A percentile compares a stretch with the other conserved stretches of the same genome.
Conservation (phyloP, 257 asterid species). For the Fraxinus cuspidata region DNA sequence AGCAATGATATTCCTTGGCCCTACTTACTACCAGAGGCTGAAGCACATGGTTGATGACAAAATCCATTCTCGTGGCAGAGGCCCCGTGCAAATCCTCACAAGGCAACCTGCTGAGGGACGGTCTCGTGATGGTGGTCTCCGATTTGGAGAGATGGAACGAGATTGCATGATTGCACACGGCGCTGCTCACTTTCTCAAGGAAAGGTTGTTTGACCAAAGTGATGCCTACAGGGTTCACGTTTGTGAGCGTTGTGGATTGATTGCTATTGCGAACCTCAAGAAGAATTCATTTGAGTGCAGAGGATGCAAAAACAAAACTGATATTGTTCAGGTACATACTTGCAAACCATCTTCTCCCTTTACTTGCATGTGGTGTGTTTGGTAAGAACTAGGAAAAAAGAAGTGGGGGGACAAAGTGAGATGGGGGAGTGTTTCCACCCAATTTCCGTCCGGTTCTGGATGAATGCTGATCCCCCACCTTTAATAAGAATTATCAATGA, state of each 20-base stretch:
- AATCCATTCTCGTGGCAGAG: constrained; percentile 97
- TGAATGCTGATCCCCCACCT: background rate
- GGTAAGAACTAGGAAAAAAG: background rate
- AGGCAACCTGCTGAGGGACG: constrained; percentile 98
- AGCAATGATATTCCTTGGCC: constrained; percentile 89
- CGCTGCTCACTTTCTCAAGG: constrained; percentile 92
- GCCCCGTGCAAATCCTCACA: constrained; percentile 93
- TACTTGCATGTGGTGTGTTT: background rate
- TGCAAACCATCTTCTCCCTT: background rate
- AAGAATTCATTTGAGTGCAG: constrained; percentile 94
- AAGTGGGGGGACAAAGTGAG: no score
- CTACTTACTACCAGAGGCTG: constrained; percentile 94
- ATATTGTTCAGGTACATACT: constrained; percentile 77
- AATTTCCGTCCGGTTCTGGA: background rate
- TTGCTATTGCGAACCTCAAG: constrained; percentile 89
- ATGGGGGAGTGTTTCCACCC: no score
- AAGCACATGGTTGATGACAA: constrained; percentile 99
- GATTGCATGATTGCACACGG: constrained; percentile 99
- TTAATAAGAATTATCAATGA: no score
- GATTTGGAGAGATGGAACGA: constrained; percentile 98
- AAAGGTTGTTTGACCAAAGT: constrained; percentile 90
- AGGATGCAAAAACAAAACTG: constrained; percentile 93
- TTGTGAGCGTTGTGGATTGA: constrained; percentile 87
- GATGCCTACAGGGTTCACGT: constrained; percentile 95
- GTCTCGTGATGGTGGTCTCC: constrained; percentile 95